These are phyloP conservation scores for Maudiozyma turicensis DNA, from an alignment of 805 yeast species.

Conservation along the genomic window DNA sequence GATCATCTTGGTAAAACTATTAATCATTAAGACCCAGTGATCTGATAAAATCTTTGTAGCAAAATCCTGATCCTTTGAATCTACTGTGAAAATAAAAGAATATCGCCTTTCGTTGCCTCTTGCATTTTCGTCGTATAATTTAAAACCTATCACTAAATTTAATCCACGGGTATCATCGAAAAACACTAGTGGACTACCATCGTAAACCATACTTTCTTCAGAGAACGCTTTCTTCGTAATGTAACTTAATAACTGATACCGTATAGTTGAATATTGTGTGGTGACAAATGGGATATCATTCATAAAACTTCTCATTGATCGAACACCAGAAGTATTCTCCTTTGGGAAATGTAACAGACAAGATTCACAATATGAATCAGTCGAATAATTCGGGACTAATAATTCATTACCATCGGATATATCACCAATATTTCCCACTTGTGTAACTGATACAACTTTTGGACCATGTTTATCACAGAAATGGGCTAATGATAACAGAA, in stretches of 20 bases:
- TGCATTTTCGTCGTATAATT: conserved; percentile 53
- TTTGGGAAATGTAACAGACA: conserved; percentile 47
- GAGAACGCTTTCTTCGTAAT: conserved; percentile 55
- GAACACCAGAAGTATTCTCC: conserved; percentile 12
- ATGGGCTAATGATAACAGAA: conserved; percentile 44
- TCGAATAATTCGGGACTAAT: conserved; percentile 33
- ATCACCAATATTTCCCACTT: conserved; percentile 22
- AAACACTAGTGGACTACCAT: conserved; percentile 49
- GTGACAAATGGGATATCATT: conserved; percentile 33
- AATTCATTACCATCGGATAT: conserved; percentile 16
- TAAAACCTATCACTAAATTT: conserved; percentile 51
- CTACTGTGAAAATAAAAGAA: conserved; percentile 47
- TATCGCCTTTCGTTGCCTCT: conserved; percentile 68
- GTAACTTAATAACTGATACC: conserved; percentile 48
- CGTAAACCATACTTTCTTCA: conserved; percentile 54
- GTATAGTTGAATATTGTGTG: conserved; percentile 50
- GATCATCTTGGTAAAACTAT: conserved; percentile 34
- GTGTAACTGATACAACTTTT: conserved; percentile 54
- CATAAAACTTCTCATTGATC: conserved; percentile 28
- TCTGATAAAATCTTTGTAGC: conserved; percentile 31
- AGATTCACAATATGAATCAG: conserved; percentile 47
- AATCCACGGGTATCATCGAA: conserved; percentile 56
- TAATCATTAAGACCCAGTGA: conserved; percentile 43
- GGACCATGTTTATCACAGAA: conserved; percentile 79
- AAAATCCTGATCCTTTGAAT: conserved; percentile 35